Conservation (phyloP, 768 basidiomycete genomes). For the Mycena alexandri region DNA sequence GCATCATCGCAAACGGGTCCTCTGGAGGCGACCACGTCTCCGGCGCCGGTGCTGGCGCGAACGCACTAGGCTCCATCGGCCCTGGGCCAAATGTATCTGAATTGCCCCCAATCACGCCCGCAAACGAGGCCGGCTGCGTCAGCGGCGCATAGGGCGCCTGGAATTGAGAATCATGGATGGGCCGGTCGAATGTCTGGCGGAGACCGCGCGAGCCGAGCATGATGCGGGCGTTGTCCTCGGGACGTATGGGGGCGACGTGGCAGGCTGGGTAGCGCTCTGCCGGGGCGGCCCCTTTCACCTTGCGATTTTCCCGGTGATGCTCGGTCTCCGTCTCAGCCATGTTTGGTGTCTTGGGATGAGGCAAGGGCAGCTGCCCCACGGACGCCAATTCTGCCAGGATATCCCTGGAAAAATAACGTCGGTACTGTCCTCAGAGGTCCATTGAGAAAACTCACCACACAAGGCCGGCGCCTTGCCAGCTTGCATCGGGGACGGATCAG, state of each 20-base stretch:
- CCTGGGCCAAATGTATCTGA: conserved; percentile 4
- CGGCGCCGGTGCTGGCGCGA: conserved; percentile 8
- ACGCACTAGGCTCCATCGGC: conserved; percentile 25
- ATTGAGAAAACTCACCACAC: neutral
- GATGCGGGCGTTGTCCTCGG: neutral
- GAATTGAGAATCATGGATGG: conserved; percentile 16
- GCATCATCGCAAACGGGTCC: conserved; percentile 9
- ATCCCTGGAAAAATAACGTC: conserved; percentile 10
- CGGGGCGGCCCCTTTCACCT: neutral
- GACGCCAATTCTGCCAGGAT: conserved; percentile 38
- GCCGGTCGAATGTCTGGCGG: conserved; percentile 26
- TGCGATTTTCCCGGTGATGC: no score
- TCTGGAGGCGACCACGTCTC: conserved; percentile 13
- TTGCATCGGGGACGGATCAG: neutral
- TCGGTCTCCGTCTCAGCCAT: no score
- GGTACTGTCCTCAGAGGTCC: no score
- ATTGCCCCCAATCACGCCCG: conserved; percentile 1
- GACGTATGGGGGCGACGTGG: neutral
- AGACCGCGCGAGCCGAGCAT: conserved; percentile 24
- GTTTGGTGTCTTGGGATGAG: no score
- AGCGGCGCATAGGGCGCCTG: conserved; percentile 10
- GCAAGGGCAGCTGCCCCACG: conserved; percentile 17
- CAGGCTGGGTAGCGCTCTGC: neutral
- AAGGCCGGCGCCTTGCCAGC: neutral
- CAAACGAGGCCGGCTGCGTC: conserved; percentile 13